Conservation (phyloP, 2,329 filamentous ascomycete genomes). For the Diaporthe citriasiana region DNA sequence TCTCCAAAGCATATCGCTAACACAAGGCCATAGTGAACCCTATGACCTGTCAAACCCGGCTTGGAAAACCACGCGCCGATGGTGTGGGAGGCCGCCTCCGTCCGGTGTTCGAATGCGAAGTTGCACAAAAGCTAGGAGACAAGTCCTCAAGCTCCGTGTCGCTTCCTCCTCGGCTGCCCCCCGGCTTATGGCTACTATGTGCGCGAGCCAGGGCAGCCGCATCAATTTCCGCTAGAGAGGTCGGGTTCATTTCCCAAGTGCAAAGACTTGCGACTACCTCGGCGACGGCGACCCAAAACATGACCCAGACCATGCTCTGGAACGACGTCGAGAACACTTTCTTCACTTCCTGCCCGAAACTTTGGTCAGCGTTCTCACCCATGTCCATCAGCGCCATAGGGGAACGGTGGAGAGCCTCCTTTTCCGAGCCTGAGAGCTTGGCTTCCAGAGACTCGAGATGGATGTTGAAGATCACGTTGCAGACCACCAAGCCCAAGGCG, state of each 20-base stretch:
- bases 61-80: neutral
- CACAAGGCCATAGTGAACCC: neutral
- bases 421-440: constrained; percentile 53
- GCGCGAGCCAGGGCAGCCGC: constrained; percentile 45
- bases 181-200: constrained; percentile 39
- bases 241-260: constrained; percentile 59
- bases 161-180: constrained; percentile 38
- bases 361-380: constrained; percentile 50
- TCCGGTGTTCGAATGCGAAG: neutral
- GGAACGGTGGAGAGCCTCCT: constrained; percentile 60
- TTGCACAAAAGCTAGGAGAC: constrained; percentile 24
- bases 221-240: constrained; percentile 45
- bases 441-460: constrained; percentile 52
- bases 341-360: constrained; percentile 49
- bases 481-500: constrained; percentile 69
- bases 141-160: constrained; percentile 52
- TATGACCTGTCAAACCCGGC: neutral
- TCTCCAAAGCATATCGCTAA: neutral
- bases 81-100: constrained; percentile 20
- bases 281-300: constrained; percentile 59
- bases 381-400: constrained; percentile 57
- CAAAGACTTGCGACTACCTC: constrained; percentile 61
- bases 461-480: constrained; percentile 70
- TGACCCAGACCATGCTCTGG: constrained; percentile 60
- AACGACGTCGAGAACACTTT: constrained; percentile 62